Base-by-base conservation (phyloP, 1,139 yeast genomes). In the Nadsonia starkeyi-henricii region DNA sequence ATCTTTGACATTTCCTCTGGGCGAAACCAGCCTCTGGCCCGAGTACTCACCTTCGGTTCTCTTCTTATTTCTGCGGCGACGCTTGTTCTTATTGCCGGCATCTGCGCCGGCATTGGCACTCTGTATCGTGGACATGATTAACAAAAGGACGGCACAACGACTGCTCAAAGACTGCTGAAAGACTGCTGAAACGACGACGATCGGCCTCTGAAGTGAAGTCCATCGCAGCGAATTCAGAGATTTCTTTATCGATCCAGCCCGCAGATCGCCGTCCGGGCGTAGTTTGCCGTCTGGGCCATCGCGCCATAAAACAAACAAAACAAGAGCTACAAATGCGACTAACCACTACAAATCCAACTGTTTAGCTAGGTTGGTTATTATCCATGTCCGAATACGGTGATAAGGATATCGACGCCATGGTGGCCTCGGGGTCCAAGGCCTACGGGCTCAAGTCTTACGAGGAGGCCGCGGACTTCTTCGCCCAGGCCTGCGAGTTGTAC, bases 381-480 rank as follows among this genome's bases (percentile, higher is more conserved):
- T n/a, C n/a, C n/a, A n/a, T n/a, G n/a, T n/a, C 39, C 12, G 5
- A n/a, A 33, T 33, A 33, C 12, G 39, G 39, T 43, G 51, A 52
- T 43, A 50, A 39, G 1, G 72, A 68, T 48, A 67, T 80, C 47
- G 65, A 69, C 49, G 67, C 67, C 45, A 61, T 77, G 36, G 63
- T 83, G 8, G 72, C 75, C 2, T 75, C 75, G 44, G 94, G 85
- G 0, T 74, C 83, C 5, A 71, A 75, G 57, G 69, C 74, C 1
- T 81, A 76, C 61, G 82, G 86, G 1, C 65, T 70, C 21, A 79
- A 78, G 58, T 71, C 81, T 44, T 86, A 71, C 60, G 93, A 81
- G 45, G 62, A 63, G 26, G 89, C 96, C 0, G 78, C 78, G 1
- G 86, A 79, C 51, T 69, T 71, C 50, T 85, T 84, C 54, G 89